These are phyloP conservation scores for Phytopythium cucurbitacearum DNA, from an alignment of 352 stramenopile species.

Conservation along the genomic window DNA sequence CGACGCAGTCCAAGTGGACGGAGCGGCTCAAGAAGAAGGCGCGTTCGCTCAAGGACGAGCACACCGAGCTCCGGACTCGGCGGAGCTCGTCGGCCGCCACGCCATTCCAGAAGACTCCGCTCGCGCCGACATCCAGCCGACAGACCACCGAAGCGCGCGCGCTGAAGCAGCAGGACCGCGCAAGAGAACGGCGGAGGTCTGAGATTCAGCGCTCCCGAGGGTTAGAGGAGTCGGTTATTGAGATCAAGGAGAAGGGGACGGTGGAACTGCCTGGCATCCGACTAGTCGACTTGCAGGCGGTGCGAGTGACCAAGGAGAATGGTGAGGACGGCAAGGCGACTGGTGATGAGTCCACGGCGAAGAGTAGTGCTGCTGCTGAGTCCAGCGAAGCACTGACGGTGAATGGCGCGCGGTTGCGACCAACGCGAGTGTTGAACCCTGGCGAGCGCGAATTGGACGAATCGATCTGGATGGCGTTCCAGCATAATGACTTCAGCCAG, in stretches of 20 bases:
- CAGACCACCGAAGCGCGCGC: slow-evolving; percentile 20
- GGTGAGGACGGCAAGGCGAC: neutral
- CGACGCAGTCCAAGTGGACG: slow-evolving; percentile 47
- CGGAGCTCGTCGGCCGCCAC: neutral
- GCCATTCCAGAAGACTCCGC: slow-evolving; percentile 17
- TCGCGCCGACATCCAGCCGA: too few species aligned
- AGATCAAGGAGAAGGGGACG: slow-evolving; percentile 63
- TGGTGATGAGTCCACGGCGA: slow-evolving; percentile 3
- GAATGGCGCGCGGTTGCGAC: slow-evolving; percentile 47
- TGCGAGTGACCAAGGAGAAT: slow-evolving; percentile 6
- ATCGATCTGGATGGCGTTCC: slow-evolving; percentile 75
- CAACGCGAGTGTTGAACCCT: slow-evolving; percentile 75
- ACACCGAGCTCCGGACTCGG: slow-evolving; percentile 26
- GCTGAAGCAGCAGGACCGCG: slow-evolving; percentile 54
- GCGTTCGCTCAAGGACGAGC: slow-evolving; percentile 53
- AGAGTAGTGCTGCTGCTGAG: neutral
- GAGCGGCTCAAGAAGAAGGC: slow-evolving; percentile 66
- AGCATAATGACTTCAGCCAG: slow-evolving; percentile 68
- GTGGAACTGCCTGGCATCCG: slow-evolving; percentile 54
- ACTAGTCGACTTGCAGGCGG: slow-evolving; percentile 56
- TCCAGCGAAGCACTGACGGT: slow-evolving; percentile 23
- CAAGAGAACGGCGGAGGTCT: slow-evolving; percentile 48
- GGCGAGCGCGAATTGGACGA: slow-evolving; percentile 75
- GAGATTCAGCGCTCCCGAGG: slow-evolving; percentile 49
- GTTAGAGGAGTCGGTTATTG: slow-evolving; percentile 18